Base-by-base conservation (phyloP, 495 filamentous ascomycete genomes). In the Talaromyces proteolyticus region DNA sequence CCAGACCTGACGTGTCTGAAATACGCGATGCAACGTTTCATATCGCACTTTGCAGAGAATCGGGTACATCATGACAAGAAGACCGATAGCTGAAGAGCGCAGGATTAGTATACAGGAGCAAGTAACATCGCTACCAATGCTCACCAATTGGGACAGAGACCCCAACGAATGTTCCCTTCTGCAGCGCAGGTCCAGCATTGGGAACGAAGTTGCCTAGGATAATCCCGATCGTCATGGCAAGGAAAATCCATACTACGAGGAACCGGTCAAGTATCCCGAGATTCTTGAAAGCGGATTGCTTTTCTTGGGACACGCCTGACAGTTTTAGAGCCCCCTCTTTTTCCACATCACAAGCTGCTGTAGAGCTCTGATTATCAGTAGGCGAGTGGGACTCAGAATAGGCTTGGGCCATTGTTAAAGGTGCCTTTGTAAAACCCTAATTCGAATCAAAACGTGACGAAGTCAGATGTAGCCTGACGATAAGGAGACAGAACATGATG, bases 31-130 rank as follows among this genome's bases (percentile, higher is more conserved):
- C 38, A 97, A 66, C 0, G 75, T 78, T 64, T 95, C 91, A 64
- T 80, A 94, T 29, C 81, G 80, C 14, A 96, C 85, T 65, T 95
- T 96, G 78, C 91, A 93, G 19, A 95, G 73, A 53, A 94, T 94
- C 0, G 91, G 91, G 57, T 94, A 95, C 90, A 95, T 95, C 89
- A 95, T 95, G 22, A 93, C 80, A 6, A 95, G 76, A 17, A 95
- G 72, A 11, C 91, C 90, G 53, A 92, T 66, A 0, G 89, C 88
- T 88, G 14, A 26, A 47, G n/a, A 22, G 50, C 21, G 47, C 16
- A 41, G 25, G 47, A 41, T 18, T 12, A 43, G 42, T 22, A 2
- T 34, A 34, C 4, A 34, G 8, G 14, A 34, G 45, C 16, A 7
- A 26, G n/a, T 43, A 22, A 21, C 20, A 16, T n/a, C n/a, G n/a